Evolutionary conservation across 768 basidiomycete species (phyloP).

Genomic region (Phylloporus sp.): DNA sequence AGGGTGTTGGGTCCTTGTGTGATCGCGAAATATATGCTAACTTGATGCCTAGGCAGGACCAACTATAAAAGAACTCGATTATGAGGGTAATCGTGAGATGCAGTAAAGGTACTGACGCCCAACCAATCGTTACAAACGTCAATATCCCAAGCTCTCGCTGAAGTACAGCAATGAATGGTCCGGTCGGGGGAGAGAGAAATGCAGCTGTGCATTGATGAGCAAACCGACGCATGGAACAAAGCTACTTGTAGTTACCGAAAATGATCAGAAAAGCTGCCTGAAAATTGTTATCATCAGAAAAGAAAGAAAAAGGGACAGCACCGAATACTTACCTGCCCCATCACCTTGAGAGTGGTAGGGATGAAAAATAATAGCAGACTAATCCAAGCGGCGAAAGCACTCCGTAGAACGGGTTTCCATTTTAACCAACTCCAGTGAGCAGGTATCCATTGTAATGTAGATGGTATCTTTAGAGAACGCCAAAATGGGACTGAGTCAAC

Average conservation of each 20-base stretch:
- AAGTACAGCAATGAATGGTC: conserved; percentile 64
- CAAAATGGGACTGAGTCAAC: background rate
- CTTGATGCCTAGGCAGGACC: conserved; percentile 63
- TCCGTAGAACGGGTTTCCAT: conserved; percentile 60
- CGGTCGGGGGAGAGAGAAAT: conserved; percentile 62
- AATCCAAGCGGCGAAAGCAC: conserved; percentile 62
- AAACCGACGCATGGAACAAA: background rate
- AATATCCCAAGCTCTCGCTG: conserved; percentile 62
- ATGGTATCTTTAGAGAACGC: conserved; percentile 22
- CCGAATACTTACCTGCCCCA: conserved; percentile 51
- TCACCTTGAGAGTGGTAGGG: conserved; percentile 39
- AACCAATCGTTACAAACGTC: conserved; percentile 43
- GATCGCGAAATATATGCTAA: conserved; percentile 55
- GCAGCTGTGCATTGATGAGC: conserved; percentile 38
- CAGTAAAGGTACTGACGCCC: conserved; percentile 49
- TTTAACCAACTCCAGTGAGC: conserved; percentile 55
- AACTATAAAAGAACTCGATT: conserved; percentile 37
- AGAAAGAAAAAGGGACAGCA: background rate
- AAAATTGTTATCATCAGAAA: background rate
- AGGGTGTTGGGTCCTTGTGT: conserved; percentile 37
- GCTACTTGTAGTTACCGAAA: conserved; percentile 42
- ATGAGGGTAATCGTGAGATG: background rate
- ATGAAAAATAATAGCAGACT: conserved; percentile 57
- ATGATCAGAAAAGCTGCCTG: conserved; percentile 65
- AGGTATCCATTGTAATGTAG: conserved; percentile 50